Evolutionary conservation across 768 basidiomycete genomes (phyloP).

Genomic region (Calocybe gangraenosa): DNA sequence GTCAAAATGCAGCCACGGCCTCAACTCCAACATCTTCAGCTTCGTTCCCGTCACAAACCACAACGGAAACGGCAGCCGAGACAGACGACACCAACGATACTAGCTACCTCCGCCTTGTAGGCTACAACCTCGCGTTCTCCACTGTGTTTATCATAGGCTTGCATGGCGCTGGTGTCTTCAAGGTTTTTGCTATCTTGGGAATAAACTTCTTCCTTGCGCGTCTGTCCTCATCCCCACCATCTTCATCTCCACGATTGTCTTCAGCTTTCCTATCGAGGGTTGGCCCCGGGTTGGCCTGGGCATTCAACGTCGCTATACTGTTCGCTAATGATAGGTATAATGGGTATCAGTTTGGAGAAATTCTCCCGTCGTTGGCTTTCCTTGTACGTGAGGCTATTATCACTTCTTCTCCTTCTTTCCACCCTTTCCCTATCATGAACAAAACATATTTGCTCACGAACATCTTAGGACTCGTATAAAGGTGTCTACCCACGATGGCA

Average conservation of each 20-base stretch:
- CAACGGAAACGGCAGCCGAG: too few relatives aligned
- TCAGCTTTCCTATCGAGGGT: constrained; percentile 36
- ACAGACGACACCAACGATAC: too few relatives aligned
- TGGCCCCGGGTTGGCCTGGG: constrained; percentile 63
- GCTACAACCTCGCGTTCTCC: constrained; percentile 61
- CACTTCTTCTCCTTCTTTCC: not conserved
- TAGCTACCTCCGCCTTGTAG: constrained; percentile 36
- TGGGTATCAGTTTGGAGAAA: constrained; percentile 64
- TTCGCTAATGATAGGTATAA: constrained; percentile 72
- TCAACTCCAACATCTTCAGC: too few relatives aligned
- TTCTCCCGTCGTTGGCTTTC: constrained; percentile 50
- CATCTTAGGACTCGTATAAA: constrained; percentile 54
- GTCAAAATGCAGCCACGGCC: too few relatives aligned
- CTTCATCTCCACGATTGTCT: constrained; percentile 40
- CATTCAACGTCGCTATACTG: constrained; percentile 69
- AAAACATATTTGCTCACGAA: constrained; percentile 1
- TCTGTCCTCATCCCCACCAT: constrained; percentile 31
- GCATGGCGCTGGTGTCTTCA: constrained; percentile 79
- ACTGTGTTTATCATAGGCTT: constrained; percentile 61
- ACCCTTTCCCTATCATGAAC: constrained; percentile 3
- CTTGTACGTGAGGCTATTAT: constrained; percentile 64
- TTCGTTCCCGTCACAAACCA: too few relatives aligned
- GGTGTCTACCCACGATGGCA: constrained; percentile 93
- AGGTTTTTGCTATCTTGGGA: constrained; percentile 68
- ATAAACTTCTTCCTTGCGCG: constrained; percentile 67